These are phyloP conservation scores for Macadamia integrifolia DNA, from an alignment of 164 flowering plant species.

Conservation along the genomic window DNA sequence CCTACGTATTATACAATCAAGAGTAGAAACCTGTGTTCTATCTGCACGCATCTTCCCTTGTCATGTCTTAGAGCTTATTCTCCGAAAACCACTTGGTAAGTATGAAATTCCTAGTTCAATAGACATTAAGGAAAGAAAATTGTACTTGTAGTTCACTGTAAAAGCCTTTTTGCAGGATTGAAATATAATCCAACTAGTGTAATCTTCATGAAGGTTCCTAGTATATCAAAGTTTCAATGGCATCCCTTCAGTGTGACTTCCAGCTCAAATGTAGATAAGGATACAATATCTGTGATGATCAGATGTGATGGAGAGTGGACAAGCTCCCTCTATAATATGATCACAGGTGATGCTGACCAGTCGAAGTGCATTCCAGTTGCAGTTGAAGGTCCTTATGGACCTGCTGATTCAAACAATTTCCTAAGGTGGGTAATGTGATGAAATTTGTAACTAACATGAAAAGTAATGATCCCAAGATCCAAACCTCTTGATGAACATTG, in stretches of 20 bases:
- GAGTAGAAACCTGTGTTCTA: conserved; percentile 47
- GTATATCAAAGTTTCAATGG: conserved; percentile 67
- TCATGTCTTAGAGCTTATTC: conserved; percentile 59
- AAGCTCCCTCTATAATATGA: conserved; percentile 38
- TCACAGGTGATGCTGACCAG: conserved; percentile 27
- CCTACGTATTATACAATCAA: conserved; percentile 64
- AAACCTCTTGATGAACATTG: too few species aligned
- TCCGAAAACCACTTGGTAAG: conserved; percentile 69
- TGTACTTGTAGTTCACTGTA: not conserved
- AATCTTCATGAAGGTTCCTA: conserved; percentile 64
- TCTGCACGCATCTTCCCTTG: conserved; percentile 63
- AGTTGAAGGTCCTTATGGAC: conserved; percentile 91
- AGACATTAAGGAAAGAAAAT: not conserved
- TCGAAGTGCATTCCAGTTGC: conserved; percentile 44
- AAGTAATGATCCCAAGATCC: too few species aligned
- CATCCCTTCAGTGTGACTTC: conserved; percentile 83
- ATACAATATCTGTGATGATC: conserved; percentile 48
- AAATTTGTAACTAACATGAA: not conserved
- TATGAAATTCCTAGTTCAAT: not conserved
- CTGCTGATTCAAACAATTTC: conserved; percentile 49
- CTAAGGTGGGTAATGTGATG: conserved; percentile 37
- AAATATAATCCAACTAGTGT: conserved; percentile 66
- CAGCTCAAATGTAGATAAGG: conserved; percentile 45
- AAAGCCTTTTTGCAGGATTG: conserved; percentile 37
- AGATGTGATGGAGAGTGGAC: conserved; percentile 83